Conservation (phyloP, 2,329 filamentous ascomycete genomes). For the Penicillium sclerotiorum region DNA sequence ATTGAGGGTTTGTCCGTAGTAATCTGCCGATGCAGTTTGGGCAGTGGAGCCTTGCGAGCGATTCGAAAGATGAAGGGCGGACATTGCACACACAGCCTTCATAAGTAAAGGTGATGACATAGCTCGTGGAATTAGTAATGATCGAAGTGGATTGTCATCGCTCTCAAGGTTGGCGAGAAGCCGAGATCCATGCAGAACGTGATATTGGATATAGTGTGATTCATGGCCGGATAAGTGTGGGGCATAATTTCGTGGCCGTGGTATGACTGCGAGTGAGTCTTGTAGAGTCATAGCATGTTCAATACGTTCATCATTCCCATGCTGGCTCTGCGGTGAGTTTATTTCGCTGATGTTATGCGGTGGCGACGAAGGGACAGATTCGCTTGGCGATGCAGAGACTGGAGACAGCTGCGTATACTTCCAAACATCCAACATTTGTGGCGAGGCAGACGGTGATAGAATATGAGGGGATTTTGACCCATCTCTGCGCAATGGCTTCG, state of each 20-base stretch:
- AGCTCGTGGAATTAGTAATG: conserved; percentile 39
- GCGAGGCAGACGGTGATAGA: conserved; percentile 15
- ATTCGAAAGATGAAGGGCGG: conserved; percentile 41
- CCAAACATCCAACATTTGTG: conserved; percentile 14
- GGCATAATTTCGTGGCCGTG: conserved; percentile 21
- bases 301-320: neutral
- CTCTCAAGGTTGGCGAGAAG: conserved; percentile 41
- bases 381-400: conserved; percentile 6
- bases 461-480: conserved; percentile 16
- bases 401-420: conserved; percentile 13
- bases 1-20: conserved; percentile 38
- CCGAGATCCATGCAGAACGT: conserved; percentile 37
- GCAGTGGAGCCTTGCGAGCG: conserved; percentile 26
- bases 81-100: conserved; percentile 42
- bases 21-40: conserved; percentile 34
- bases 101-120: conserved; percentile 39
- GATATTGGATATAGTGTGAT: conserved; percentile 42
- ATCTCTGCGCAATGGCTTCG: neutral
- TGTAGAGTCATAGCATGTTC: neutral
- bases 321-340: neutral
- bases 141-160: conserved; percentile 39
- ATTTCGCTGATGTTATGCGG: conserved; percentile 2
- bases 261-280: conserved; percentile 11
- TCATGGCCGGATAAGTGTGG: conserved; percentile 35
- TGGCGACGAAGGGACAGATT: conserved; percentile 11